These are phyloP conservation scores for Stagonosporopsis cucurbitacearum DNA, from an alignment of 2,329 filamentous ascomycete species.

Conservation along the genomic window DNA sequence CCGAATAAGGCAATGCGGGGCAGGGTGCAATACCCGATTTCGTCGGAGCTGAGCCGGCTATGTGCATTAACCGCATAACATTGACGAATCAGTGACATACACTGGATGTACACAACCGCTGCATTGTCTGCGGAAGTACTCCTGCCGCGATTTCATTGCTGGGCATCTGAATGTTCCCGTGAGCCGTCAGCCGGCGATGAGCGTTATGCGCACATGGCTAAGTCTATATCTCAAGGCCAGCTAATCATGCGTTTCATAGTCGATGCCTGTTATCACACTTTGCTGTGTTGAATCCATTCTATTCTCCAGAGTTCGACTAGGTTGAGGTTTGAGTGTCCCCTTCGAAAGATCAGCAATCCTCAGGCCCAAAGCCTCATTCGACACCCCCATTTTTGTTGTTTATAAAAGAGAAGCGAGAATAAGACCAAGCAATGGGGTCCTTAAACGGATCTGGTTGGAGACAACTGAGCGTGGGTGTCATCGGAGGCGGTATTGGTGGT, in stretches of 20 bases:
- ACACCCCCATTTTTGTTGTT: no score
- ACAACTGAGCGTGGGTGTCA: slow-evolving; percentile 47
- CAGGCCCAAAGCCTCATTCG: no score
- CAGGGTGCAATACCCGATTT: slow-evolving; percentile 2
- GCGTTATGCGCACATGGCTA: background rate
- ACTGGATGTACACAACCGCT: background rate
- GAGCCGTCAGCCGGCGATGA: background rate
- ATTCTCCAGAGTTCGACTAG: background rate
- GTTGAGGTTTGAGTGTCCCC: background rate
- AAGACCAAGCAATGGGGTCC: slow-evolving; percentile 19
- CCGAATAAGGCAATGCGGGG: background rate
- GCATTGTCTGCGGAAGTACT: background rate
- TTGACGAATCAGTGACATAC: background rate
- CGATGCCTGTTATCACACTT: background rate
- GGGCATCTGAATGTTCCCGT: background rate
- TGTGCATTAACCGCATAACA: background rate
- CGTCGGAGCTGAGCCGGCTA: background rate
- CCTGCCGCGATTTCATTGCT: background rate
- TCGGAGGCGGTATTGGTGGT: slow-evolving; percentile 63
- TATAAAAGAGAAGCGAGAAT: no score
- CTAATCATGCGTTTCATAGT: background rate
- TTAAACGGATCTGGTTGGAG: slow-evolving; percentile 24
- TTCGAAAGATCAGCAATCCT: background rate
- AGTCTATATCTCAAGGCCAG: background rate
- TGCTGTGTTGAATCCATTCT: background rate